phyloP scores from a whole-genome alignment of 2,329 filamentous ascomycete species.

The Ilyonectria sp. region DNA sequence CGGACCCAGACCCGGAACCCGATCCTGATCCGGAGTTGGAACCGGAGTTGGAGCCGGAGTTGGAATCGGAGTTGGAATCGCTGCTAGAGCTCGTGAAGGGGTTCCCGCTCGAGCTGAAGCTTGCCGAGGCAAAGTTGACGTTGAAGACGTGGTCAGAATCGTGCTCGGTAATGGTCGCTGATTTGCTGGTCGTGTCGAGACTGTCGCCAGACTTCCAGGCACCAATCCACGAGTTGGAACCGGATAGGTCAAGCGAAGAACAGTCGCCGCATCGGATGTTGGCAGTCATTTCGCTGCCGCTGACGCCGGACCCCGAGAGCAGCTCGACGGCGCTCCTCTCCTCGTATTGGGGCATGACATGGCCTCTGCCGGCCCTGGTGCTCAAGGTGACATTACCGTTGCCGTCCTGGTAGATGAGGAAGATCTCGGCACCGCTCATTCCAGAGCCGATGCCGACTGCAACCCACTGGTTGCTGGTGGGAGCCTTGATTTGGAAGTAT shows the following conservation, averaged over 20 bases:
- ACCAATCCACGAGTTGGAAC: conserved; percentile 65
- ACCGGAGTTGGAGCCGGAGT: conserved; percentile 12
- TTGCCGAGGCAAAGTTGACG: conserved; percentile 65
- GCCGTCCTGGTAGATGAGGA: conserved; percentile 74
- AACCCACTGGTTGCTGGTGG: conserved; percentile 69
- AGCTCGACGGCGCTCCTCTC: conserved; percentile 64
- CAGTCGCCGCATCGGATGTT: conserved; percentile 72
- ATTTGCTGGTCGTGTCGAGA: conserved; percentile 59
- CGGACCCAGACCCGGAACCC: conserved; percentile 15
- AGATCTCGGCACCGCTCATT: conserved; percentile 74
- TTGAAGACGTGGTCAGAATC: conserved; percentile 60
- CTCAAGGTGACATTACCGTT: conserved; percentile 74
- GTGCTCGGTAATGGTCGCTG: conserved; percentile 62
- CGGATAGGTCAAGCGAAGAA: conserved; percentile 60
- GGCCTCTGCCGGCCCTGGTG: conserved; percentile 64
- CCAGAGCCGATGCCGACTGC: conserved; percentile 68
- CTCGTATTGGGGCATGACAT: conserved; percentile 65
- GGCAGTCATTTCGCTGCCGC: conserved; percentile 68
- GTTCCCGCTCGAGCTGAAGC: conserved; percentile 64
- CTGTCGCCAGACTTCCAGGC: conserved; percentile 66
- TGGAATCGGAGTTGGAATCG: conserved; percentile 13
- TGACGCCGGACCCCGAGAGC: conserved; percentile 72
- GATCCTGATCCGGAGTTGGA: conserved; percentile 17
- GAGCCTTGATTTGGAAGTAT: conserved; percentile 73
- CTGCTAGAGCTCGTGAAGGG: conserved; percentile 59